These are phyloP conservation scores for Capronia coronata DNA, from an alignment of 2,329 filamentous ascomycete genomes.

Conservation along the genomic window DNA sequence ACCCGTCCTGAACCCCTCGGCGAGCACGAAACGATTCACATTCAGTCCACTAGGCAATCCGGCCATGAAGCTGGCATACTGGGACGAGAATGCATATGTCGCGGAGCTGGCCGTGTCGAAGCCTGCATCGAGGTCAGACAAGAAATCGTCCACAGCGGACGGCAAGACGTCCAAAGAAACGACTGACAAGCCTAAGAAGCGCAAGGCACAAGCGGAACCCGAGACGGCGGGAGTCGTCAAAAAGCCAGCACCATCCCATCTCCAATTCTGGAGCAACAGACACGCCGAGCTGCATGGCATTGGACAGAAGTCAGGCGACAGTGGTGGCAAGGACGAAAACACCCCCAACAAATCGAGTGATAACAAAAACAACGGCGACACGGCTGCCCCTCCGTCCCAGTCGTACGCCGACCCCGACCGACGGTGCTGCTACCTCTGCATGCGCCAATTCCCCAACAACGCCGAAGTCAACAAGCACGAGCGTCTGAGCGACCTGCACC, in stretches of 20 bases:
- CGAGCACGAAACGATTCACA: conserved; percentile 56
- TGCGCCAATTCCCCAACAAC: conserved; percentile 50
- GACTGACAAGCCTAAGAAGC: conserved; percentile 41
- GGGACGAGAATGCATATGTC: conserved; percentile 67
- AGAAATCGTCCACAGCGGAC: conserved; percentile 32
- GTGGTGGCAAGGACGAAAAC: conserved; percentile 7
- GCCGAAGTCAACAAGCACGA: conserved; percentile 56
- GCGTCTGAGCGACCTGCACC: conserved; percentile 52
- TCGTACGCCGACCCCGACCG: conserved; percentile 56
- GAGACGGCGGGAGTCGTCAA: conserved; percentile 36
- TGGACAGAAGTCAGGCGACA: conserved; percentile 29
- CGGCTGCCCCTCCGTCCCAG: conserved; percentile 40
- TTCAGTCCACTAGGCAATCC: conserved; percentile 67
- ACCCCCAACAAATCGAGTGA: conserved; percentile 31
- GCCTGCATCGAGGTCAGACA: conserved; percentile 29
- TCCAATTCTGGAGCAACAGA: conserved; percentile 66
- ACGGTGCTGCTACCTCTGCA: conserved; percentile 57
- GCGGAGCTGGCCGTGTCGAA: conserved; percentile 57
- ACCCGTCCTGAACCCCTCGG: conserved; percentile 57
- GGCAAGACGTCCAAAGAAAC: neutral
- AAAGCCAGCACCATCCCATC: conserved; percentile 54
- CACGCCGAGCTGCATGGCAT: conserved; percentile 60
- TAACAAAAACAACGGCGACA: conserved; percentile 26
- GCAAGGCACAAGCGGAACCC: conserved; percentile 38
- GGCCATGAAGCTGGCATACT: conserved; percentile 63